These are phyloP conservation scores for Didymella arachidicola DNA, from an alignment of 2,329 filamentous ascomycete genomes.

Conservation along the genomic window DNA sequence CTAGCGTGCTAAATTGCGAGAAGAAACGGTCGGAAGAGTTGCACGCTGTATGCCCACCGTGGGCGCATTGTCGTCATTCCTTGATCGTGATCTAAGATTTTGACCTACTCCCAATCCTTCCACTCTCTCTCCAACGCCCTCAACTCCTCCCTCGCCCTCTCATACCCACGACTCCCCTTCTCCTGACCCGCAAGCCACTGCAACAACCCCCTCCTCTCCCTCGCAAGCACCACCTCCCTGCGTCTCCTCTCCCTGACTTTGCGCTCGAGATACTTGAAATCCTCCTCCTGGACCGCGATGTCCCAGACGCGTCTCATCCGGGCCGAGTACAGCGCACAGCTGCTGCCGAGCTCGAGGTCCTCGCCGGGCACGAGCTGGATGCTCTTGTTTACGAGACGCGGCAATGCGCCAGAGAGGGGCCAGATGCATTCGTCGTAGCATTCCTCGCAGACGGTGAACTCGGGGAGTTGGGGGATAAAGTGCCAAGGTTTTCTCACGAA, in stretches of 20 bases:
- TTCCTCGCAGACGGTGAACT: constrained; percentile 85
- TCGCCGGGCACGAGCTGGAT: constrained; percentile 63
- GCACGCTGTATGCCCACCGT: too few relatives aligned
- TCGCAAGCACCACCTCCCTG: constrained; percentile 53
- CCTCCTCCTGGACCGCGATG: constrained; percentile 70
- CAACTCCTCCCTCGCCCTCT: constrained; percentile 38
- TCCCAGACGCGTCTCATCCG: constrained; percentile 79
- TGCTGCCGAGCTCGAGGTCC: constrained; percentile 53
- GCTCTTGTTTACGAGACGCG: constrained; percentile 58
- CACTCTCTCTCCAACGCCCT: constrained; percentile 39
- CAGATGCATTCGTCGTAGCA: constrained; percentile 84
- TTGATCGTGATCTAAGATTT: not conserved
- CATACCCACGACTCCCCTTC: constrained; percentile 35
- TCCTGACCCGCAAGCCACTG: constrained; percentile 34
- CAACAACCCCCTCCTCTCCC: constrained; percentile 50
- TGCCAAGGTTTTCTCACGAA: constrained; percentile 75
- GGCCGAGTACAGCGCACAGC: constrained; percentile 81
- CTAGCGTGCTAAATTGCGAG: too few relatives aligned
- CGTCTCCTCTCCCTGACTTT: constrained; percentile 62
- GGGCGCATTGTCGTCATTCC: not conserved
- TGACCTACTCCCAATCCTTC: constrained; percentile 40
- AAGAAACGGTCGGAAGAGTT: too few relatives aligned
- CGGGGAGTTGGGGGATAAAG: constrained; percentile 74
- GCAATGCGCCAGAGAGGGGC: constrained; percentile 60
- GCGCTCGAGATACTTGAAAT: constrained; percentile 70